Percentiles rank a stretch among this genome's conserved stretches.
These are phyloP conservation scores for Calamus simplicifolius DNA, from an alignment of 176 grass and related monocot species.

Conservation along the genomic window DNA sequence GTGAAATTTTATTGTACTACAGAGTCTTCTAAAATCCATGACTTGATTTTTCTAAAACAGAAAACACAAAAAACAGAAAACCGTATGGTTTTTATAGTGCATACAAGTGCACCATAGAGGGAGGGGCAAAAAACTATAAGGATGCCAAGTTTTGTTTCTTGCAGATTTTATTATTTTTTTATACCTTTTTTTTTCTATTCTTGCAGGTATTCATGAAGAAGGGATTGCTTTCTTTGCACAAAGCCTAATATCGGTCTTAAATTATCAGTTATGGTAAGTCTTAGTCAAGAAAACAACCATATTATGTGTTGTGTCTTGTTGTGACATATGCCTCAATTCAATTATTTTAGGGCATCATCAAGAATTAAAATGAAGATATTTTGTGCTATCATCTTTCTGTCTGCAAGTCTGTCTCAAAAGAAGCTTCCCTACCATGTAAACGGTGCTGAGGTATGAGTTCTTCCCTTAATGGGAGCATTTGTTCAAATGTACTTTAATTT, in stretches of 20 bases:
- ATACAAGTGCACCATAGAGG: too few species aligned
- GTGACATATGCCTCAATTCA: background rate
- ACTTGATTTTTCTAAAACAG: too few species aligned
- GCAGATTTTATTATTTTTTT: background rate
- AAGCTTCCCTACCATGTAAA: slow-evolving; percentile 1
- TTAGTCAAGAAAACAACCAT: background rate
- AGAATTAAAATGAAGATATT: slow-evolving; percentile 7
- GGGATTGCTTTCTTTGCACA: background rate
- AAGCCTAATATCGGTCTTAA: background rate
- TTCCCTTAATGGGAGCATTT: too few species aligned
- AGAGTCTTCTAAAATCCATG: too few species aligned
- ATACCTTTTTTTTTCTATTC: background rate
- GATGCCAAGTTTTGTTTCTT: too few species aligned
- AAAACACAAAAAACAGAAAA: too few species aligned
- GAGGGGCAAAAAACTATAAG: too few species aligned
- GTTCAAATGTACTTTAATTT: too few species aligned
- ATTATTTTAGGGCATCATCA: background rate
- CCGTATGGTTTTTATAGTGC: too few species aligned
- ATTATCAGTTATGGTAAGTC: background rate
- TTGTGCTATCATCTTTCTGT: slow-evolving; percentile 12
- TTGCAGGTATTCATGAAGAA: background rate
- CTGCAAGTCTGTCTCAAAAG: slow-evolving; percentile 8
- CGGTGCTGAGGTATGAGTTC: background rate
- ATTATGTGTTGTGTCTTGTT: background rate
- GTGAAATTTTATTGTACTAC: too few species aligned